A percentile compares a stretch with the other conserved stretches of the same genome.
Evolutionary conservation across 352 stramenopile species (phyloP).

Genomic region (Plasmopara viticola): DNA sequence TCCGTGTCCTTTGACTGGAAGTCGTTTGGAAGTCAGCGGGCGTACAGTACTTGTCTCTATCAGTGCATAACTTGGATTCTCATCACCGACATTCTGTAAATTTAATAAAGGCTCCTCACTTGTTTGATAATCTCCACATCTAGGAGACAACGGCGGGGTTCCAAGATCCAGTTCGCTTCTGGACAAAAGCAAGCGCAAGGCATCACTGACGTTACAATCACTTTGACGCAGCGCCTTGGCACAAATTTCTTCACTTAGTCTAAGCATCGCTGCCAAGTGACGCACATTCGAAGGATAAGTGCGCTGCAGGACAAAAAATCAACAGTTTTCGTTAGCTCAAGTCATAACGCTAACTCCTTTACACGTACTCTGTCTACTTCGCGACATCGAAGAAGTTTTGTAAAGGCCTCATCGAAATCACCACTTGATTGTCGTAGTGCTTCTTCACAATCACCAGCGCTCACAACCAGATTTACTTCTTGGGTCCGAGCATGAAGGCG

Average conservation of each 20-base stretch:
- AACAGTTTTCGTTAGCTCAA: conserved; percentile 5
- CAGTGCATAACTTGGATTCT: conserved; percentile 76
- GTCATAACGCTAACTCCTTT: not conserved
- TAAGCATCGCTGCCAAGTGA: conserved; percentile 46
- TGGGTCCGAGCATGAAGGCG: conserved; percentile 24
- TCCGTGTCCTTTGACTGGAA: conserved; percentile 15
- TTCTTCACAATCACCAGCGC: conserved; percentile 35
- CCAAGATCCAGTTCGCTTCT: conserved; percentile 28
- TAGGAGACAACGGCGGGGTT: conserved; percentile 7
- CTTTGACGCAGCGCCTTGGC: conserved; percentile 49
- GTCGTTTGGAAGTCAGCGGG: conserved; percentile 12
- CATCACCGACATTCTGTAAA: conserved; percentile 65
- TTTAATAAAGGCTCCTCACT: conserved; percentile 23
- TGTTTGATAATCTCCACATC: not conserved
- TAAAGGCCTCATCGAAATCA: conserved; percentile 29
- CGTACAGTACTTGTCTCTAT: conserved; percentile 46
- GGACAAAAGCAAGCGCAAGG: conserved; percentile 58
- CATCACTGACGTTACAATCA: conserved; percentile 40
- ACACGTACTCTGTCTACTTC: conserved; percentile 11
- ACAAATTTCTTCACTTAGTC: conserved; percentile 43
- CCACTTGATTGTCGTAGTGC: conserved; percentile 28
- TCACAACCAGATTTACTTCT: conserved; percentile 25
- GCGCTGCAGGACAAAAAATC: conserved; percentile 12
- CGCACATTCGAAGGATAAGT: conserved; percentile 35
- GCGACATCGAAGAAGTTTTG: conserved; percentile 11